phyloP scores from a whole-genome alignment of 2,329 filamentous ascomycete genomes.

The Alternaria alternata region DNA sequence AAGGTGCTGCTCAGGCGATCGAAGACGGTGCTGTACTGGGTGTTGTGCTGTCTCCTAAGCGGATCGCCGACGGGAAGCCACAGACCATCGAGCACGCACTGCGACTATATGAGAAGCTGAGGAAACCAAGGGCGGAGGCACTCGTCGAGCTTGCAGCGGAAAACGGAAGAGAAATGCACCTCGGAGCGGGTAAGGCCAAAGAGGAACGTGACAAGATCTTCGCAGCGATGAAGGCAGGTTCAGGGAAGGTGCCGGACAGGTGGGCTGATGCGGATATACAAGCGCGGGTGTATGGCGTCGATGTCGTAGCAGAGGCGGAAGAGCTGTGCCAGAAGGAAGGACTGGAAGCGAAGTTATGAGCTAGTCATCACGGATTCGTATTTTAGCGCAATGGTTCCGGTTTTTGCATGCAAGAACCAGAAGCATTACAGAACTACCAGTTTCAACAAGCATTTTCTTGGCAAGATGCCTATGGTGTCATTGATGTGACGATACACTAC shows the following conservation, averaged over 20 bases:
- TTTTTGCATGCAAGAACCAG: neutral
- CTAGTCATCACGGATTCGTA: neutral
- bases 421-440: neutral
- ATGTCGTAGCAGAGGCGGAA: conserved; percentile 56
- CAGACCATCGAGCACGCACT: conserved; percentile 62
- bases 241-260: conserved; percentile 58
- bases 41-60: conserved; percentile 60
- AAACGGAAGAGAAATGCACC: conserved; percentile 62
- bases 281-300: conserved; percentile 57
- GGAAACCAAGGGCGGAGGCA: conserved; percentile 65
- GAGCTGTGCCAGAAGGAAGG: conserved; percentile 52
- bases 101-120: conserved; percentile 63
- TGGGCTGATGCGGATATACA: conserved; percentile 63
- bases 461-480: neutral
- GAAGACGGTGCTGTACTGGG: conserved; percentile 68
- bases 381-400: neutral
- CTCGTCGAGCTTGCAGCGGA: conserved; percentile 66
- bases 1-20: conserved; percentile 71
- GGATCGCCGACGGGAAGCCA: conserved; percentile 52
- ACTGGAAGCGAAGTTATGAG: conserved; percentile 35
- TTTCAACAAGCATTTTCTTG: neutral
- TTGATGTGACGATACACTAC: neutral
- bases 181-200: conserved; percentile 66
- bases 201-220: conserved; percentile 66
- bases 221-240: conserved; percentile 54